Percentiles rank a stretch among this genome's conserved stretches.
These are phyloP conservation scores for Ilyonectria robusta DNA, from an alignment of 2,329 filamentous ascomycete genomes.

Conservation along the genomic window DNA sequence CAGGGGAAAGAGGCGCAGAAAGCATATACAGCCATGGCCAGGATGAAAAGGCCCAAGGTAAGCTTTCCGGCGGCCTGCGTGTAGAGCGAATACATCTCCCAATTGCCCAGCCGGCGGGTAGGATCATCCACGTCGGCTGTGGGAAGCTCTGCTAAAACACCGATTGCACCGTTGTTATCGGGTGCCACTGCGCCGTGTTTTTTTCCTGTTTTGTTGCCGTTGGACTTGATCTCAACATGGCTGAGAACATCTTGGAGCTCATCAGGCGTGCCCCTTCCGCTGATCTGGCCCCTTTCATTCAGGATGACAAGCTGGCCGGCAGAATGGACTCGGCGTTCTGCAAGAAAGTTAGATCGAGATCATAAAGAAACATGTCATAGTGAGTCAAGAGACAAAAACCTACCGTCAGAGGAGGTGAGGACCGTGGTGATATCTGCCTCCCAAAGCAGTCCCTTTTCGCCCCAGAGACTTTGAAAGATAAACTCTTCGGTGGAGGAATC, in stretches of 20 bases:
- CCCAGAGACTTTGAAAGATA: constrained; percentile 60
- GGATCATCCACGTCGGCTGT: constrained; percentile 13
- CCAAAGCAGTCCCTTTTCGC: constrained; percentile 57
- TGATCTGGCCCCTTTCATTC: constrained; percentile 18
- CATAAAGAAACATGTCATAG: neutral
- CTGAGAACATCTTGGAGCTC: constrained; percentile 18
- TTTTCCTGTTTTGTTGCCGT: neutral
- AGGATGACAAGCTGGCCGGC: constrained; percentile 16
- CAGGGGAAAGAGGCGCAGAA: constrained; percentile 18
- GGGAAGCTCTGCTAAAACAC: neutral
- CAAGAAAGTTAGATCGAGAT: neutral
- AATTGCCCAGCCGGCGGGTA: constrained; percentile 18
- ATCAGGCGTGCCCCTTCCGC: constrained; percentile 1
- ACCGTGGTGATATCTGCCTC: constrained; percentile 57
- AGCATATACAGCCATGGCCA: constrained; percentile 19
- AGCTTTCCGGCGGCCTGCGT: constrained; percentile 5
- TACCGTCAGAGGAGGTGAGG: constrained; percentile 22
- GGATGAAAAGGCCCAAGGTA: constrained; percentile 6
- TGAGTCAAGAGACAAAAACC: neutral
- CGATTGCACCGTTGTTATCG: neutral
- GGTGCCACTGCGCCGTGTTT: neutral
- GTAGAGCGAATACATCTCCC: constrained; percentile 20
- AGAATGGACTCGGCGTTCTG: constrained; percentile 20
- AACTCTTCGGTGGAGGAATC: constrained; percentile 59
- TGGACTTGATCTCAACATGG: neutral